Evolutionary conservation across 2,329 filamentous ascomycete species (phyloP).

Genomic region (Dothiorella sarmentorum): DNA sequence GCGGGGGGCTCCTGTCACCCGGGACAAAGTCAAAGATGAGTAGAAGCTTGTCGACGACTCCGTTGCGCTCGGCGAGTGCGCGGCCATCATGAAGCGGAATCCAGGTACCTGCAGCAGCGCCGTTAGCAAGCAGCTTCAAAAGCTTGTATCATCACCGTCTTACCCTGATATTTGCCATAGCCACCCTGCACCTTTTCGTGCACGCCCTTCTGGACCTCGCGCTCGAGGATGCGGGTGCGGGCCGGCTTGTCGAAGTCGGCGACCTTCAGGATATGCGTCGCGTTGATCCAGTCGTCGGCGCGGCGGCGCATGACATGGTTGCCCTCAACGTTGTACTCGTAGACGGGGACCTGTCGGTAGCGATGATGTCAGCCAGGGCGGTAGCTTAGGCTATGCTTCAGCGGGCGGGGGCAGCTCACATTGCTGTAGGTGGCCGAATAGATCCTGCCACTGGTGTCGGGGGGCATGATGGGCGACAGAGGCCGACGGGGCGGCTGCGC

Average conservation of each 20-base stretch:
- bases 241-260: constrained; percentile 97
- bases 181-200: constrained; percentile 98
- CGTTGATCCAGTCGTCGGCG: constrained; percentile 96
- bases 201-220: constrained; percentile 92
- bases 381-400: too few relatives aligned
- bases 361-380: constrained; percentile 21
- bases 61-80: constrained; percentile 79
- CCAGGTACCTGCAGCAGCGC: constrained; percentile 70
- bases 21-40: constrained; percentile 88
- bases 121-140: neutral
- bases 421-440: constrained; percentile 66
- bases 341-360: constrained; percentile 74
- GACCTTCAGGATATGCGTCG: constrained; percentile 97
- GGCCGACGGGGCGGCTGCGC: neutral
- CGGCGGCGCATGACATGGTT: constrained; percentile 97
- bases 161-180: constrained; percentile 97
- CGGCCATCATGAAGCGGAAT: constrained; percentile 83
- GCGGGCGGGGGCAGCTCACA: constrained; percentile 34
- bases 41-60: constrained; percentile 74
- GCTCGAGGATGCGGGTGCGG: constrained; percentile 87
- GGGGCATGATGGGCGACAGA: constrained; percentile 29
- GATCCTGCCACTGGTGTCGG: constrained; percentile 45
- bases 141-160: constrained; percentile 20
- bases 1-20: constrained; percentile 83
- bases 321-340: constrained; percentile 81